Conservation (phyloP, 2,329 filamentous ascomycete species). For the Grosmannia serpens region DNA sequence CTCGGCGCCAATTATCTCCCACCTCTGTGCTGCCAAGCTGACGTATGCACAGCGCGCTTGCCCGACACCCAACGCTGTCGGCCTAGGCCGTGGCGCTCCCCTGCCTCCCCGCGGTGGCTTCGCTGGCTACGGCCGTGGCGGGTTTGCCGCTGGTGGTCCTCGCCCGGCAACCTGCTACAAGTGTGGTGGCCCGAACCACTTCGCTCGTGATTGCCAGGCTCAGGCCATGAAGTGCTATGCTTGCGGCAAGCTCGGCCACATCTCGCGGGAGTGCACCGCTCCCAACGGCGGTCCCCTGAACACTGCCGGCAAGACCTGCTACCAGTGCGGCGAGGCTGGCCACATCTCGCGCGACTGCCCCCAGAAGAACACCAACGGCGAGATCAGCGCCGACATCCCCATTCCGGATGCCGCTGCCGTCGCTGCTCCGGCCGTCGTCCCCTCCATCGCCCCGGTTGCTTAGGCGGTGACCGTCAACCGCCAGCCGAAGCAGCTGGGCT, state of each 20-base stretch:
- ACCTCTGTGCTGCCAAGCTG: background rate
- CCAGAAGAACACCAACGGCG: conserved; percentile 48
- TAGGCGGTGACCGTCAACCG: conserved; percentile 8
- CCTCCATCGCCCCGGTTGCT: conserved; percentile 30
- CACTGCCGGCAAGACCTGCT: conserved; percentile 96
- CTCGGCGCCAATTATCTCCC: background rate
- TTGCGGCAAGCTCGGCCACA: conserved; percentile 90
- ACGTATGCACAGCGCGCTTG: conserved; percentile 55
- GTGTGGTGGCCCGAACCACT: conserved; percentile 87
- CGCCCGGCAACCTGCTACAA: conserved; percentile 63
- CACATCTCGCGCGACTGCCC: conserved; percentile 96
- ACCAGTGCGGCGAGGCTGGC: conserved; percentile 89
- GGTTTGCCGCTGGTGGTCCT: conserved; percentile 54
- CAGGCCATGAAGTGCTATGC: conserved; percentile 98
- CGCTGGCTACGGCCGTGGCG: conserved; percentile 57
- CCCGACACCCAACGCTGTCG: conserved; percentile 56
- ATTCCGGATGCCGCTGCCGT: conserved; percentile 27
- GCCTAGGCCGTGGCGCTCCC: conserved; percentile 54
- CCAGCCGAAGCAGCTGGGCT: background rate
- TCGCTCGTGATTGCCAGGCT: conserved; percentile 94
- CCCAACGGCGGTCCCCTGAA: conserved; percentile 93
- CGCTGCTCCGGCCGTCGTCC: conserved; percentile 22
- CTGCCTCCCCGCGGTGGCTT: conserved; percentile 47
- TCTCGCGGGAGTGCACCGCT: conserved; percentile 86
- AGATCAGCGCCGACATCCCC: conserved; percentile 34